Evolutionary conservation across 345 rosid species (phyloP), one percentile per base, ranked within the genome.

Genomic region (Rhodamnia argentea): DNA sequence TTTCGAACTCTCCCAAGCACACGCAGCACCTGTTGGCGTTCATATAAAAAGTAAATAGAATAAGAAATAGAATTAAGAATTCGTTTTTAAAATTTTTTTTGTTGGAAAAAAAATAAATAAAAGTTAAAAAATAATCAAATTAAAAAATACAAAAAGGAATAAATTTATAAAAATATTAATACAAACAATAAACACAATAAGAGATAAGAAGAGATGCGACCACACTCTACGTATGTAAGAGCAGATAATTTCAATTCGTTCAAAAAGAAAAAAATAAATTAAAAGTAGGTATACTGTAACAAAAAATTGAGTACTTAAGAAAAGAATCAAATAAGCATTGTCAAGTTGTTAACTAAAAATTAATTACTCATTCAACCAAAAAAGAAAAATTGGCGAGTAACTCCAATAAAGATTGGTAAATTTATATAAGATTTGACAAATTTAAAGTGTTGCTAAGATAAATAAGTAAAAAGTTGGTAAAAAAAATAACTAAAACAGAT

Each of bases 1-100:
- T 89, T 90, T 95, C 98, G 55, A 91, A 97, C 82, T 97, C 99
- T 53, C 98, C 99, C 89, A 97, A 90, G 90, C 99, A 97, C 44
- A 97, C 98, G 87, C 99, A 95, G 58, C 99, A 97, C 87, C 99
- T 96, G 91, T 44, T 37, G 62, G 42, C 20, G 6, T 70, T 70
- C 24, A 70, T 18, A 10, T 32, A 32, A 37, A 37, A 37, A 37
- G 40, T 37, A 37, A 37, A 37, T 37, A 37, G 40, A 37, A 37
- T 37, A 37, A 37, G 40, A 37, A 37, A 37, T 3, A 3, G 40
- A 37, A 37, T 37, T 37, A 37, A 2, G 40, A 37, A 37, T 37
- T 37, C 40, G 3, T 37, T 37, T 37, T 37, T 37, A 37, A 37
- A 37, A 37, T 37, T 37, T 37, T 37, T 37, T 37, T 37, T 37